Percentiles rank a stretch among this genome's conserved stretches.
These are phyloP conservation scores for Solanum megistacrolobum DNA, from an alignment of 257 asterid species.

Conservation along the genomic window DNA sequence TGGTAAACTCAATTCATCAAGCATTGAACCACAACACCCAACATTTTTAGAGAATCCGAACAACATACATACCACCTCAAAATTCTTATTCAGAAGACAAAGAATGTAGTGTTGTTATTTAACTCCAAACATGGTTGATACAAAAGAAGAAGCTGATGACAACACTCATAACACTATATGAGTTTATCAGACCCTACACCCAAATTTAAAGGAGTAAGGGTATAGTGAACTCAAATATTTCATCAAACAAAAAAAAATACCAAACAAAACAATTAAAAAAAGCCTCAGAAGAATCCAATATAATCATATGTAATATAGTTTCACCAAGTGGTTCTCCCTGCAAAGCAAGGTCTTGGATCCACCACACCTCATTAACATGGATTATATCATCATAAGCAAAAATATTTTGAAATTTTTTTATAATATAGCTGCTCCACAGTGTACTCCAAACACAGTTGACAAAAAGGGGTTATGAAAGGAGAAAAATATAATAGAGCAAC, in stretches of 20 bases:
- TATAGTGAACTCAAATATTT: not conserved
- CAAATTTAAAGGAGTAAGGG: not conserved
- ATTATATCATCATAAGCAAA: conserved; percentile 32
- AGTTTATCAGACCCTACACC: conserved; percentile 1
- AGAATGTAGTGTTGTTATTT: not conserved
- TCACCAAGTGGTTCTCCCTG: conserved; percentile 60
- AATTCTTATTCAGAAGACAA: not conserved
- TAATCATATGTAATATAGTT: conserved; percentile 33
- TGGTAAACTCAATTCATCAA: too few species aligned
- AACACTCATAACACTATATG: not conserved
- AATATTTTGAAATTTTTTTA: not conserved
- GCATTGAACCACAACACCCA: too few species aligned
- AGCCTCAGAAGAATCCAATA: conserved; percentile 37
- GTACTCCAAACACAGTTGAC: not conserved
- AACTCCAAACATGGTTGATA: not conserved
- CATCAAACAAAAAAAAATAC: not conserved
- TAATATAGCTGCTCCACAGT: not conserved
- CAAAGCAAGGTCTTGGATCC: conserved; percentile 44
- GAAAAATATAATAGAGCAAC: not conserved
- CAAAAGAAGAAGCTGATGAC: not conserved
- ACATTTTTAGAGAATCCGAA: not conserved
- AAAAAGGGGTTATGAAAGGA: not conserved
- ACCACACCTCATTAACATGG: conserved; percentile 55
- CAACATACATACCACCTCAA: not conserved
- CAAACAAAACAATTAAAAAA: not conserved